Conservation (phyloP, 1,139 yeast species). For the Zygoascus meyerae region DNA sequence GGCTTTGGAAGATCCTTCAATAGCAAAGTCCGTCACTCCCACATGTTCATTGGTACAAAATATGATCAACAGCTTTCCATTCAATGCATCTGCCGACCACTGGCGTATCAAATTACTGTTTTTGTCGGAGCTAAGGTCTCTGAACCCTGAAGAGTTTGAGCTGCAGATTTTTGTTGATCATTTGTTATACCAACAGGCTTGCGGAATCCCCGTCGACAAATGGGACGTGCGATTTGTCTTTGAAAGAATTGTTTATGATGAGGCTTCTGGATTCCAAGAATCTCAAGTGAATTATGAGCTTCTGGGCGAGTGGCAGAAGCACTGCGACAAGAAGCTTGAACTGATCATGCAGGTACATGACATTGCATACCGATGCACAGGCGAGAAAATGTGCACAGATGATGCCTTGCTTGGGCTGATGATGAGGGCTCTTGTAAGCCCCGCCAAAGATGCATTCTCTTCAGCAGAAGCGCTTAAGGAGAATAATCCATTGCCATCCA, state of each 20-base stretch:
- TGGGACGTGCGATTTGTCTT: constrained; percentile 31
- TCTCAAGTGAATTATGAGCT: constrained; percentile 10
- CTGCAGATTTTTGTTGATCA: constrained; percentile 25
- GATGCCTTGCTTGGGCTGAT: constrained; percentile 25
- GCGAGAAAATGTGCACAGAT: constrained; percentile 22
- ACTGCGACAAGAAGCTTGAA: constrained; percentile 25
- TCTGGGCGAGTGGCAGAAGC: constrained; percentile 18
- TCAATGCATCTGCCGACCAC: constrained; percentile 28
- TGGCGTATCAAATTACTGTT: constrained; percentile 39
- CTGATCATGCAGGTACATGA: constrained; percentile 27
- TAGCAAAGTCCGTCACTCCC: constrained; percentile 6
- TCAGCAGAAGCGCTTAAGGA: constrained; percentile 22
- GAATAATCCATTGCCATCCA: constrained; percentile 16
- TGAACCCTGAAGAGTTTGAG: constrained; percentile 35
- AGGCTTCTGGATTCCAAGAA: constrained; percentile 10
- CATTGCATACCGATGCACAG: constrained; percentile 28
- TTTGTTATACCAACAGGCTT: constrained; percentile 28
- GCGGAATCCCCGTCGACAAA: constrained; percentile 27
- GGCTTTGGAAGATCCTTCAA: background rate
- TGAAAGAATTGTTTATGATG: constrained; percentile 28
- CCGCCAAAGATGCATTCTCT: constrained; percentile 18
- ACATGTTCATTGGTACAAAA: constrained; percentile 23
- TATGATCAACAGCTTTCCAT: constrained; percentile 31
- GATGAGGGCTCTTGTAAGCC: constrained; percentile 27
- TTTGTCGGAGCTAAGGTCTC: constrained; percentile 37